Evolutionary conservation across 768 basidiomycete genomes (phyloP).

Genomic region (Serendipita vermifera): DNA sequence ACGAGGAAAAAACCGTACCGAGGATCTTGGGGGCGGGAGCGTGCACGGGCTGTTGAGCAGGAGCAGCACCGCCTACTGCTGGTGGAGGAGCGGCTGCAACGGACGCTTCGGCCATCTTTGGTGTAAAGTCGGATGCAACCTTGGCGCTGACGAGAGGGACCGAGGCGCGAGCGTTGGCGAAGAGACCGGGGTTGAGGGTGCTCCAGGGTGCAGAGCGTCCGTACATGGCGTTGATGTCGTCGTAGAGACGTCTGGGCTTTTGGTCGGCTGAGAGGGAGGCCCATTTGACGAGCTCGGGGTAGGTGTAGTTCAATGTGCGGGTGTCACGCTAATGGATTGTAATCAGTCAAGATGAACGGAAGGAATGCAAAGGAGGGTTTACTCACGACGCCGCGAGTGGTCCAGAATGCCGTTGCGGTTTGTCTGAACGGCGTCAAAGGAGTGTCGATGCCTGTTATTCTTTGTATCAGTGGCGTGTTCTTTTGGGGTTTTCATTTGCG

Average conservation of each 20-base stretch:
- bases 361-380: neutral
- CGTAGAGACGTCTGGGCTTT: neutral
- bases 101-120: too few relatives aligned
- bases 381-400: slow-evolving; percentile 23
- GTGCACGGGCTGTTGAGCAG: too few relatives aligned
- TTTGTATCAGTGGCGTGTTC: neutral
- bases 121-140: too few relatives aligned
- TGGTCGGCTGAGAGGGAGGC: neutral
- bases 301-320: slow-evolving; percentile 31
- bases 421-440: slow-evolving; percentile 41
- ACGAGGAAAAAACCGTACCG: too few relatives aligned
- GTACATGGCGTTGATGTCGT: neutral
- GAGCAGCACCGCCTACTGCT: too few relatives aligned
- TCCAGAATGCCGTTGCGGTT: slow-evolving; percentile 28
- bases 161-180: too few relatives aligned
- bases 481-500: neutral
- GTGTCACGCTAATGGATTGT: slow-evolving; percentile 16
- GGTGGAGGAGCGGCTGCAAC: too few relatives aligned
- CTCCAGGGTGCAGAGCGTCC: neutral
- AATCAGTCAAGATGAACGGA: neutral
- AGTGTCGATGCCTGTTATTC: too few relatives aligned
- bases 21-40: too few relatives aligned
- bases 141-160: too few relatives aligned
- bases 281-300: slow-evolving; percentile 28
- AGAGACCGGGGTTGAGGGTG: neutral